A percentile compares a stretch with the other conserved stretches of the same genome.
Conservation (phyloP, 768 basidiomycete genomes). For the Podaxis sp. region DNA sequence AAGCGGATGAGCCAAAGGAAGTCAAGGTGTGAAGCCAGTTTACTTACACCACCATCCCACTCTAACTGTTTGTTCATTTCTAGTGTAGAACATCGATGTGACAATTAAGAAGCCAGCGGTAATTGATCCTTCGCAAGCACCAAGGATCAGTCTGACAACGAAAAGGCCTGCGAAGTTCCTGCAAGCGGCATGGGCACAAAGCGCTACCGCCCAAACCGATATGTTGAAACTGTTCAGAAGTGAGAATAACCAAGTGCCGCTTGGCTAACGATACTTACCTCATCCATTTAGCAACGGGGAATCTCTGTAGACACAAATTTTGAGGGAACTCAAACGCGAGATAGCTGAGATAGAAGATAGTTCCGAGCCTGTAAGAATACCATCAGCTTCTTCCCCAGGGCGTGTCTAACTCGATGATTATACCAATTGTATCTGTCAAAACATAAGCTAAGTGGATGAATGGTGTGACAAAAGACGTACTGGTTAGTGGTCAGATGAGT, state of each 20-base stretch:
- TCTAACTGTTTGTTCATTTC: constrained; percentile 64
- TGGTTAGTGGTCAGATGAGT: constrained; percentile 66
- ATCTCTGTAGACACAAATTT: constrained; percentile 68
- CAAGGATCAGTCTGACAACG: constrained; percentile 61
- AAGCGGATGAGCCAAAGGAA: constrained; percentile 1
- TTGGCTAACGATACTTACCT: constrained; percentile 39
- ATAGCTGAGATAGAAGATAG: constrained; percentile 73
- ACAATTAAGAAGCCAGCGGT: constrained; percentile 80
- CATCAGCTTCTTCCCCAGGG: background rate
- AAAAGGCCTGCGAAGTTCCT: constrained; percentile 67
- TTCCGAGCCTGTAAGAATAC: constrained; percentile 56
- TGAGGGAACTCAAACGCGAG: constrained; percentile 74
- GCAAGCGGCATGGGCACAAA: constrained; percentile 68
- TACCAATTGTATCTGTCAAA: constrained; percentile 64
- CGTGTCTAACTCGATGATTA: background rate
- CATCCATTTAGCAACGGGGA: constrained; percentile 82
- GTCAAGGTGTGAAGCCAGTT: background rate
- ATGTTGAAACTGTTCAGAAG: constrained; percentile 54
- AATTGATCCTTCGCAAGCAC: constrained; percentile 70
- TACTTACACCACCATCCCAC: constrained; percentile 78
- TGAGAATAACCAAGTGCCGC: background rate
- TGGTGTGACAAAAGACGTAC: constrained; percentile 32
- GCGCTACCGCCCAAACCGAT: constrained; percentile 60
- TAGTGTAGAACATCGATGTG: constrained; percentile 77
- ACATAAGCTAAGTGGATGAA: background rate